Evolutionary conservation across 2,329 filamentous ascomycete genomes (phyloP), one percentile per base, ranked within the genome.

Genomic region (Scedosporium dehoogii): DNA sequence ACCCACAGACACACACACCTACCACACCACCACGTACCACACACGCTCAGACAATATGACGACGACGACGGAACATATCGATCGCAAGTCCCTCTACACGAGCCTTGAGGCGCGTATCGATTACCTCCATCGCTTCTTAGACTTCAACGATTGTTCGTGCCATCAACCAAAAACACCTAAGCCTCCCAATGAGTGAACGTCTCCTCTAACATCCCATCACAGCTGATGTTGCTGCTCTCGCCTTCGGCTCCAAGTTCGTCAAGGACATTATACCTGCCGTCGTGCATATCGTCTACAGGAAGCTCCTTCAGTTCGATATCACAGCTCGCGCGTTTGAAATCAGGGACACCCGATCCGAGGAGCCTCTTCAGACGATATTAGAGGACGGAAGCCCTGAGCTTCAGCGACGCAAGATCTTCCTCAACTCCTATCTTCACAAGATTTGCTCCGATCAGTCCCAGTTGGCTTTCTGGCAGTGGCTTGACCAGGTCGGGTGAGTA

Each of bases 281-380:
- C 23, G 89, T 93, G 70, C 91, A 92, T 73, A 90, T 92, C 64
- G 88, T 93, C 41, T 94, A 93, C 78, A 86, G 86, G 70, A 93
- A 93, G 71, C 81, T 94, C 0, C 78, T 93, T 12, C 84, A 86
- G 69, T 91, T 90, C 74, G 90, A 93, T 71, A 90, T 94, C 72
- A 94, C 90, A 2, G 89, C 90, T 1, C 84, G 88, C 60, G 88
- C 89, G 14, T 91, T 93, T 72, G 82, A 85, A 63, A 85, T 83
- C 1, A 75, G 81, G 27, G 82, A 79, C 64, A 85, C 83, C 2
- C 85, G 83, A 51, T 87, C 85, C 65, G 85, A 90, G 67, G 86
- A 85, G 0, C 85, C 86, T 2, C 79, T 89, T 14, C 86, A 90
- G 64, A 80, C 83, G 4, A 78, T 78, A 57, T 81, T 85, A 14